Evolutionary conservation across 306 rosid genomes (phyloP).

Genomic region (Dryas alaskensis): DNA sequence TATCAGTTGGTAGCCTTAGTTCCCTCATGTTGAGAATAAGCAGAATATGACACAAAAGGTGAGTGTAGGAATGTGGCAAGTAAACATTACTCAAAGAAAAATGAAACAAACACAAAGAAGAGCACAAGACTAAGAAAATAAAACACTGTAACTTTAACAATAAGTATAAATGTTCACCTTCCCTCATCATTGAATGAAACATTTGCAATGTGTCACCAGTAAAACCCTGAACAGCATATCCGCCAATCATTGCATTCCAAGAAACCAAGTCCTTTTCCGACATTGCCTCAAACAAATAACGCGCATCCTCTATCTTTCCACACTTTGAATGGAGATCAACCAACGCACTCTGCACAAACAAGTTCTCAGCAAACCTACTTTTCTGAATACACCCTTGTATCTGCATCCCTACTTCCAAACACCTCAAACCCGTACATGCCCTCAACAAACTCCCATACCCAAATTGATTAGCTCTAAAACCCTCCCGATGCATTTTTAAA

Average conservation of each 20-base stretch:
- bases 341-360: conserved; percentile 30
- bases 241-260: conserved; percentile 40
- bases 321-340: conserved; percentile 40
- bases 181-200: conserved; percentile 28
- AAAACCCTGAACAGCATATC: conserved; percentile 37
- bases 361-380: conserved; percentile 25
- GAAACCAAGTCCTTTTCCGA: conserved; percentile 30
- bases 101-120: neutral
- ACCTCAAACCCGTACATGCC: conserved; percentile 32
- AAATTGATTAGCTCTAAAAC: conserved; percentile 33
- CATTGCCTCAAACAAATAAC: conserved; percentile 21
- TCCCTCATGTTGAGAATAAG: neutral
- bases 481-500: conserved; percentile 22
- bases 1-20: neutral
- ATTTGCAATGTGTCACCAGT: conserved; percentile 19
- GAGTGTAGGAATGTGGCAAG: neutral
- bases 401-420: conserved; percentile 27
- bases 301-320: conserved; percentile 27
- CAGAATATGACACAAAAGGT: neutral
- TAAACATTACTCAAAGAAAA: neutral
- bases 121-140: neutral
- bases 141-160: neutral
- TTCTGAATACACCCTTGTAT: conserved; percentile 33
- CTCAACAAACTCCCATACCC: conserved; percentile 32
- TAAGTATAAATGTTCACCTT: conserved; percentile 24